Conservation (phyloP, 169 alveolate genomes). For the Eimeria tenella region DNA sequence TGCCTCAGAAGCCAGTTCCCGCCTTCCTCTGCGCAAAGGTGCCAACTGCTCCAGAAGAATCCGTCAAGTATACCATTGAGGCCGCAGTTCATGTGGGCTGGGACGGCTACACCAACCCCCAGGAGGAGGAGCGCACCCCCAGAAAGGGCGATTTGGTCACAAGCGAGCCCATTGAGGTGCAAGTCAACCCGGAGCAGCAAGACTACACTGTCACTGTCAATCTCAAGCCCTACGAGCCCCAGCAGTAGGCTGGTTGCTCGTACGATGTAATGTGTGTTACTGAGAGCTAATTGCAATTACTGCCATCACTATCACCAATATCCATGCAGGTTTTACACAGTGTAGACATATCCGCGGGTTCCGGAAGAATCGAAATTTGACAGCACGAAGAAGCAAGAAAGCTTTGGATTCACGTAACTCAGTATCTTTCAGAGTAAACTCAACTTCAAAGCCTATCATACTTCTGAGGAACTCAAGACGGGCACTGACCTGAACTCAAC, state of each 20-base stretch:
- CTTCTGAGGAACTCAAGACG: too few species aligned
- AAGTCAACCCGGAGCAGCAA: conserved; percentile 55
- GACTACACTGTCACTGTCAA: conserved; percentile 36
- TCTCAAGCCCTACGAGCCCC: conserved; percentile 48
- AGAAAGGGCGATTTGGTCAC: conserved; percentile 62
- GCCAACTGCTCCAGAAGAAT: not conserved
- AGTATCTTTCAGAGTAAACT: too few species aligned
- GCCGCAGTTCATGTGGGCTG: conserved; percentile 61
- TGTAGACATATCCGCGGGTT: too few species aligned
- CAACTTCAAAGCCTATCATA: too few species aligned
- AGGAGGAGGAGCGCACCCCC: conserved; percentile 49
- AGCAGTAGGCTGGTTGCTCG: not conserved
- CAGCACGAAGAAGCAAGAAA: too few species aligned
- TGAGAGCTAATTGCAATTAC: too few species aligned
- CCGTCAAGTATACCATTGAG: conserved; percentile 34
- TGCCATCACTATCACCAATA: too few species aligned
- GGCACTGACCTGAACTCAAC: too few species aligned
- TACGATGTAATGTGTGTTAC: too few species aligned
- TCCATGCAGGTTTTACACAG: too few species aligned
- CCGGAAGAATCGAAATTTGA: too few species aligned
- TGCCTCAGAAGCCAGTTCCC: conserved; percentile 53
- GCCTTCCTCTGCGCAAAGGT: conserved; percentile 73
- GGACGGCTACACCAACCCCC: conserved; percentile 58
- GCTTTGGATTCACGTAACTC: too few species aligned
- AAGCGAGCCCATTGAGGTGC: not conserved